These are phyloP conservation scores for Aphanoascus verrucosus DNA, from an alignment of 2,329 filamentous ascomycete species.

Conservation along the genomic window DNA sequence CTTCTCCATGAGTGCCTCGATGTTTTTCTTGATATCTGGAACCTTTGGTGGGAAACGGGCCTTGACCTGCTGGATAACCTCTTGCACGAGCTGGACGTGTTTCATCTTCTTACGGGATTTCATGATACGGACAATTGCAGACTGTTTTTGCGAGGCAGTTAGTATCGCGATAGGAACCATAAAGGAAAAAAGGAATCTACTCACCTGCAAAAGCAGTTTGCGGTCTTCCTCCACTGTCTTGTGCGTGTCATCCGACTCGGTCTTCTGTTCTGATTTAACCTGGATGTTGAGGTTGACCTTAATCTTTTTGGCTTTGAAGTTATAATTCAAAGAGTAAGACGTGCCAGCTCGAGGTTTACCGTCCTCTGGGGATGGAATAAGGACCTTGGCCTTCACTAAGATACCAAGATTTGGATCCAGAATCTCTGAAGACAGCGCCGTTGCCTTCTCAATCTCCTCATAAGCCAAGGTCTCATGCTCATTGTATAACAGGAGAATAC, in stretches of 20 bases:
- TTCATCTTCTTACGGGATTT: slow-evolving; percentile 99
- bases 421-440: slow-evolving; percentile 66
- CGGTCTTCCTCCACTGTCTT: slow-evolving; percentile 99
- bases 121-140: slow-evolving; percentile 98
- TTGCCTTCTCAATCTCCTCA: slow-evolving; percentile 74
- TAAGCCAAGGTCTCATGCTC: slow-evolving; percentile 77
- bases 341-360: slow-evolving; percentile 70
- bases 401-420: slow-evolving; percentile 79
- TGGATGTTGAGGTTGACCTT: slow-evolving; percentile 92
- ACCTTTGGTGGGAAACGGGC: slow-evolving; percentile 88
- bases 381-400: slow-evolving; percentile 84
- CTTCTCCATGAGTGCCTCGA: slow-evolving; percentile 96
- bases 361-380: slow-evolving; percentile 59
- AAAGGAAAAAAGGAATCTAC: slow-evolving; percentile 27
- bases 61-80: slow-evolving; percentile 92
- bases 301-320: slow-evolving; percentile 98
- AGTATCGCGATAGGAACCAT: slow-evolving; percentile 15
- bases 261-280: slow-evolving; percentile 91
- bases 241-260: slow-evolving; percentile 92
- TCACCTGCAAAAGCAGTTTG: slow-evolving; percentile 90
- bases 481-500: slow-evolving; percentile 87
- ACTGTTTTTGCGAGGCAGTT: slow-evolving; percentile 51
- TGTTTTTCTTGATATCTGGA: slow-evolving; percentile 97
- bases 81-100: slow-evolving; percentile 84
- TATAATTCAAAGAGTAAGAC: slow-evolving; percentile 74